Conservation (phyloP, 2,329 filamentous ascomycete species). For the Tolypocladium amazonense region DNA sequence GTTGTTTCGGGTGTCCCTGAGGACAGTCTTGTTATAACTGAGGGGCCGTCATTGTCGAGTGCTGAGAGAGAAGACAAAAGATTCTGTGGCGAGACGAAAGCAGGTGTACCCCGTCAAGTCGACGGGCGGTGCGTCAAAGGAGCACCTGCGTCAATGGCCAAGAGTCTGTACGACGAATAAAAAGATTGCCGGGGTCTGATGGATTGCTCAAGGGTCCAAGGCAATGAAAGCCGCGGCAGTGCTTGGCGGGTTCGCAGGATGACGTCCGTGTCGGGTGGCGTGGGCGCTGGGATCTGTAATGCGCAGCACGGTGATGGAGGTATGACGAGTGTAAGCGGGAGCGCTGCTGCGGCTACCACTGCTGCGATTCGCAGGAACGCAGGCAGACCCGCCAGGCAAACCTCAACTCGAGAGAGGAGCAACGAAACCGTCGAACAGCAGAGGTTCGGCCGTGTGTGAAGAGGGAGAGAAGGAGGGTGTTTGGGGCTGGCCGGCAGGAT, state of each 20-base stretch:
- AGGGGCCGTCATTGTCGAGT: constrained; percentile 20
- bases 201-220: neutral
- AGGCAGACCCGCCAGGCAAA: neutral
- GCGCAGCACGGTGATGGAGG: neutral
- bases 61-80: constrained; percentile 7
- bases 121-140: neutral
- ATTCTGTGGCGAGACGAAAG: neutral
- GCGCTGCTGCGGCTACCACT: neutral
- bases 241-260: constrained; percentile 12
- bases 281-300: neutral
- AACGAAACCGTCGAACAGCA: neutral
- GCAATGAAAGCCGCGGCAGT: constrained; percentile 3
- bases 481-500: constrained; percentile 1
- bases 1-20: constrained; percentile 20
- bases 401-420: constrained; percentile 1
- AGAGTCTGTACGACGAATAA: neutral
- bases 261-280: constrained; percentile 9
- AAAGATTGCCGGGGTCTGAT: neutral
- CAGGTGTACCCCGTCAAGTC: neutral
- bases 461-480: constrained; percentile 1
- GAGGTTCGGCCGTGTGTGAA: neutral
- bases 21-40: constrained; percentile 27
- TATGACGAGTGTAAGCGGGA: neutral
- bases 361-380: neutral
- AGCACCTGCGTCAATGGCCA: neutral